Conservation (phyloP, 192 early-diverging fungal genomes). For the Physocladia obscura region DNA sequence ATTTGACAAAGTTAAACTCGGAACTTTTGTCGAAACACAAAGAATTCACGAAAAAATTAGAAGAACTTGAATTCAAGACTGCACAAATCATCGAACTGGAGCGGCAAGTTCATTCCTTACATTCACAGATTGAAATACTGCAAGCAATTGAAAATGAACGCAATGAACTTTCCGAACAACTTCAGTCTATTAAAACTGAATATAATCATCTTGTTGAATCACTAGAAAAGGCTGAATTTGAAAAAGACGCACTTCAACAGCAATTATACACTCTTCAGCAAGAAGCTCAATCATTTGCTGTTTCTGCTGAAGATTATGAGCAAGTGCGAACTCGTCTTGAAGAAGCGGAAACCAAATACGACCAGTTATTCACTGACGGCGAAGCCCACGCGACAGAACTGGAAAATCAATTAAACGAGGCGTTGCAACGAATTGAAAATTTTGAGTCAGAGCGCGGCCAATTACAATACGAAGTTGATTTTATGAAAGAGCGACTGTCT, state of each 20-base stretch:
- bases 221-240: not conserved
- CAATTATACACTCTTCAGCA: conserved; percentile 1
- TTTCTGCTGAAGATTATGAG: conserved; percentile 1
- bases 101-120: not conserved
- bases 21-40: not conserved
- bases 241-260: not conserved
- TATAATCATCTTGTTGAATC: not conserved
- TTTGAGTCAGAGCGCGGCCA: conserved; percentile 5
- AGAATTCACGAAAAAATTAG: not conserved
- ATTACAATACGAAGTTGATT: conserved; percentile 24
- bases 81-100: conserved; percentile 5
- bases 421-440: not conserved
- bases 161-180: not conserved
- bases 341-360: conserved; percentile 18
- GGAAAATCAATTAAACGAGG: conserved; percentile 14
- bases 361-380: conserved; percentile 29
- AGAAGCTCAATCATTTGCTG: not conserved
- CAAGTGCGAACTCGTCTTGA: not conserved
- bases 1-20: not conserved
- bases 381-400: conserved; percentile 29
- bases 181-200: not conserved
- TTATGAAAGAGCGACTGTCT: conserved; percentile 20
- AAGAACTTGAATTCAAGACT: conserved; percentile 1
- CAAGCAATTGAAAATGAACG: not conserved
- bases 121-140: not conserved